Percentiles rank a stretch among this genome's conserved stretches.
phyloP scores from a whole-genome alignment of 352 stramenopile genomes.

The Globisporangium camurandrum region DNA sequence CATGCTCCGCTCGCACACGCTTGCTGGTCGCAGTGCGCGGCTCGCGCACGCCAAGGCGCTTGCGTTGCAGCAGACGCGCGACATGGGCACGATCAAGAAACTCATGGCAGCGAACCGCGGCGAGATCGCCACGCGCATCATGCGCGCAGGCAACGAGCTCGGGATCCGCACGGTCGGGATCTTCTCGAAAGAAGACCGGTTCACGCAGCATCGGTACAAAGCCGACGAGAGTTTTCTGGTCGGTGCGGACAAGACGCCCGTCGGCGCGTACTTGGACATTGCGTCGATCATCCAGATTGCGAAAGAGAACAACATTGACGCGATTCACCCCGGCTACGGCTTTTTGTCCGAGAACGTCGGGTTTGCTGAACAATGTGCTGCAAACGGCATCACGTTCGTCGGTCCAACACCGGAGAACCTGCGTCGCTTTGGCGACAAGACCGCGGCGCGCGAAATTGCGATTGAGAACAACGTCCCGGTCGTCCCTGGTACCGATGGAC shows the following conservation, averaged over 20 bases:
- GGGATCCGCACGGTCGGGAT: slow-evolving; percentile 88
- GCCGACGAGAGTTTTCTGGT: slow-evolving; percentile 95
- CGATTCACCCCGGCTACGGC: slow-evolving; percentile 96
- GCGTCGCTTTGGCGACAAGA: slow-evolving; percentile 86
- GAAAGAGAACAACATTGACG: slow-evolving; percentile 89
- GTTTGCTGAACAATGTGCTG: slow-evolving; percentile 89
- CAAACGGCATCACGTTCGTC: slow-evolving; percentile 93
- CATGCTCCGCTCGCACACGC: slow-evolving; percentile 40
- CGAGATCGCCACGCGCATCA: slow-evolving; percentile 97
- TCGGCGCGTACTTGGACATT: slow-evolving; percentile 96
- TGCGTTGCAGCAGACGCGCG: slow-evolving; percentile 23
- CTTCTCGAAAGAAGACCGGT: slow-evolving; percentile 91
- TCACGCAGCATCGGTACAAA: slow-evolving; percentile 96
- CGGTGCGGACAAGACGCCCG: slow-evolving; percentile 84
- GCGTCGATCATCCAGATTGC: slow-evolving; percentile 90
- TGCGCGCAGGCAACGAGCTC: slow-evolving; percentile 91
- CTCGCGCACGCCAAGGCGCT: slow-evolving; percentile 2
- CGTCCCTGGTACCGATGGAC: slow-evolving; percentile 85
- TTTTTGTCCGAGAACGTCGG: slow-evolving; percentile 95
- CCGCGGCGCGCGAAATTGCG: slow-evolving; percentile 77
- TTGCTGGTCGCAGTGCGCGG: slow-evolving; percentile 13
- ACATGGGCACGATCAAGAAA: slow-evolving; percentile 89
- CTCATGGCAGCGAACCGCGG: slow-evolving; percentile 97
- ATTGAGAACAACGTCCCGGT: slow-evolving; percentile 87
- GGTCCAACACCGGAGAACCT: slow-evolving; percentile 93